phyloP scores from a whole-genome alignment of 73 alveolate species.

The Uronychia setigera region DNA sequence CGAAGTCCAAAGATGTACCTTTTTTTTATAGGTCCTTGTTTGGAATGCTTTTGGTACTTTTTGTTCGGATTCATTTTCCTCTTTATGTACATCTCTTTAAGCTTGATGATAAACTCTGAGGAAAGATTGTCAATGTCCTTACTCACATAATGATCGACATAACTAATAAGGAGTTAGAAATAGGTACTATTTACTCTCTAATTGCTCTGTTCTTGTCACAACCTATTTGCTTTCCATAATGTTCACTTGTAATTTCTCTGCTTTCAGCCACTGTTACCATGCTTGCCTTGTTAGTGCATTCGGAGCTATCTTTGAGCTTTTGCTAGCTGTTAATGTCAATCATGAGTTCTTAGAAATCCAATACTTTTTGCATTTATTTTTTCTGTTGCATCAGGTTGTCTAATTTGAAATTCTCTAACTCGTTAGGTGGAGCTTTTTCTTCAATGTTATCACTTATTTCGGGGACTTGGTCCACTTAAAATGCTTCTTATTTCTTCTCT shows the following conservation, averaged over 20 bases:
- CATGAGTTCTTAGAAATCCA: not conserved
- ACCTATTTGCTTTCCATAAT: not conserved
- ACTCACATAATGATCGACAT: constrained; percentile 53
- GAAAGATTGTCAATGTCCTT: constrained; percentile 34
- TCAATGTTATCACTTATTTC: not conserved
- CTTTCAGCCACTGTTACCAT: not conserved
- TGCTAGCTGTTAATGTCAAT: not conserved
- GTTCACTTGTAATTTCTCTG: not conserved
- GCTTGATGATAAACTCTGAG: constrained; percentile 29
- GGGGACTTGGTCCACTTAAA: not conserved
- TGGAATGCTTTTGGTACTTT: constrained; percentile 29
- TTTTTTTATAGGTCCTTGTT: constrained; percentile 43
- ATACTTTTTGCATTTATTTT: not conserved
- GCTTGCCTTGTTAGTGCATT: too few species aligned
- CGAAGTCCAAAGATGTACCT: constrained; percentile 57
- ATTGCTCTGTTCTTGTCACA: not conserved
- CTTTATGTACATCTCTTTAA: constrained; percentile 45
- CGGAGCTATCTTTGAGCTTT: too few species aligned
- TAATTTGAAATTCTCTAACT: not conserved
- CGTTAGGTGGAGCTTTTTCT: not conserved
- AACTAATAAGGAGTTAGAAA: too few species aligned
- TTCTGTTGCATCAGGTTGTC: not conserved
- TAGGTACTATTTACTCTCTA: not conserved
- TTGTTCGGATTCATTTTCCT: constrained; percentile 52
- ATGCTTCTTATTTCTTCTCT: not conserved